Evolutionary conservation across 208 protist genomes (phyloP).

Genomic region (Tritrichomonas musculus): DNA sequence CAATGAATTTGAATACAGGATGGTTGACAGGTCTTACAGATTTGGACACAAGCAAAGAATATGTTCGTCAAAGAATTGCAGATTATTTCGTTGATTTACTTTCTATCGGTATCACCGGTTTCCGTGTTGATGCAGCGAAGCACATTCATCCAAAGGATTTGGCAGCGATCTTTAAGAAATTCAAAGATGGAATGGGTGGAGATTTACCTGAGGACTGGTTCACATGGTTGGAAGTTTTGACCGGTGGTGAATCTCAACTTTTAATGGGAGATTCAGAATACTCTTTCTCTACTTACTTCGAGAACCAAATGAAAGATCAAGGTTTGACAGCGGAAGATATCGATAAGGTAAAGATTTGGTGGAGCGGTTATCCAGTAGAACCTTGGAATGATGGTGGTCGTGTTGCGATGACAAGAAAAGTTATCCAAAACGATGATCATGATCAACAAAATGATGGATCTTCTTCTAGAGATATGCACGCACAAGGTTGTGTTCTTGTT

Average conservation of each 20-base stretch:
- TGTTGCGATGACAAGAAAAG: conserved; percentile 34
- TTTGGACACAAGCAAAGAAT: too few relatives aligned
- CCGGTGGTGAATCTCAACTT: conserved; percentile 57
- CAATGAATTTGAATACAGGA: too few relatives aligned
- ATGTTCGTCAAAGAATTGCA: too few relatives aligned
- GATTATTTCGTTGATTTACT: too few relatives aligned
- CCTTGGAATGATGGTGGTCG: background rate
- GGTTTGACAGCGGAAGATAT: conserved; percentile 52
- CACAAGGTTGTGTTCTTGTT: conserved; percentile 53
- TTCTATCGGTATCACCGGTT: too few relatives aligned
- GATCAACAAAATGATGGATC: conserved; percentile 57
- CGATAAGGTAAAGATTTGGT: conserved; percentile 63
- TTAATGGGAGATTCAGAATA: conserved; percentile 45
- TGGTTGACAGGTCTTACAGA: too few relatives aligned
- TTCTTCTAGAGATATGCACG: conserved; percentile 58
- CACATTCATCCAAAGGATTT: conserved; percentile 57
- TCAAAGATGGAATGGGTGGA: conserved; percentile 53
- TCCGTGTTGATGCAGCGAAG: too few relatives aligned
- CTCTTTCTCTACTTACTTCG: conserved; percentile 49
- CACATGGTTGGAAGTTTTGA: conserved; percentile 55
- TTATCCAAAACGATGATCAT: conserved; percentile 62
- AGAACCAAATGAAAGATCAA: conserved; percentile 10
- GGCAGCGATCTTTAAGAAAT: conserved; percentile 54
- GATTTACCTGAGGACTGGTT: conserved; percentile 56
- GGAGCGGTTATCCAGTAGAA: conserved; percentile 52